Evolutionary conservation across 331 rosid species (phyloP).

Genomic region (Pyrus hybrid): DNA sequence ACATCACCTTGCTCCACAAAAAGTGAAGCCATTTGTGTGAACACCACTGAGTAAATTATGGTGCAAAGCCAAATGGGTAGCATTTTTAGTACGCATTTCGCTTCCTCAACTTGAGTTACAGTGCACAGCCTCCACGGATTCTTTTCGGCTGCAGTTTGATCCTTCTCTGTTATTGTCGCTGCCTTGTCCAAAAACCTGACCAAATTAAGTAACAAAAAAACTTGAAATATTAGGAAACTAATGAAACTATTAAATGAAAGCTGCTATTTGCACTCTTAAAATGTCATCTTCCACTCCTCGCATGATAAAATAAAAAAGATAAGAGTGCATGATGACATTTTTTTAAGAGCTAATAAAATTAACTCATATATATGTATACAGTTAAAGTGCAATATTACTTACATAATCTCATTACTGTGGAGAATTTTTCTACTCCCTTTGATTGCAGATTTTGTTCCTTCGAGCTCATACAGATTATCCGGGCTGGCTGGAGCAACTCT

Average conservation of each 20-base stretch:
- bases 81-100: neutral
- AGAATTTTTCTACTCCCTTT: neutral
- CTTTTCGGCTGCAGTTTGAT: neutral
- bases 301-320: too few species aligned
- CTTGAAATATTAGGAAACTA: too few species aligned
- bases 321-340: too few species aligned
- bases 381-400: neutral
- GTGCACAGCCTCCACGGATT: neutral
- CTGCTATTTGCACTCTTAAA: too few species aligned
- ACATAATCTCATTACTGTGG: neutral
- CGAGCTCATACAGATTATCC: too few species aligned
- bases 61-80: neutral
- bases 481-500: too few species aligned
- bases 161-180: neutral
- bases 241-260: too few species aligned
- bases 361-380: too few species aligned
- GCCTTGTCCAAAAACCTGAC: too few species aligned
- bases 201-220: too few species aligned
- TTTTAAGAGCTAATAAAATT: too few species aligned
- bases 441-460: neutral
- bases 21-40: neutral
- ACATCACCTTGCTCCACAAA: neutral
- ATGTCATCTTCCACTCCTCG: too few species aligned
- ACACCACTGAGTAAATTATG: neutral
- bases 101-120: neutral